Percentiles rank a stretch among this genome's conserved stretches.
These are phyloP conservation scores for Karstenula rhodostoma DNA, from an alignment of 2,329 filamentous ascomycete genomes.

Conservation along the genomic window DNA sequence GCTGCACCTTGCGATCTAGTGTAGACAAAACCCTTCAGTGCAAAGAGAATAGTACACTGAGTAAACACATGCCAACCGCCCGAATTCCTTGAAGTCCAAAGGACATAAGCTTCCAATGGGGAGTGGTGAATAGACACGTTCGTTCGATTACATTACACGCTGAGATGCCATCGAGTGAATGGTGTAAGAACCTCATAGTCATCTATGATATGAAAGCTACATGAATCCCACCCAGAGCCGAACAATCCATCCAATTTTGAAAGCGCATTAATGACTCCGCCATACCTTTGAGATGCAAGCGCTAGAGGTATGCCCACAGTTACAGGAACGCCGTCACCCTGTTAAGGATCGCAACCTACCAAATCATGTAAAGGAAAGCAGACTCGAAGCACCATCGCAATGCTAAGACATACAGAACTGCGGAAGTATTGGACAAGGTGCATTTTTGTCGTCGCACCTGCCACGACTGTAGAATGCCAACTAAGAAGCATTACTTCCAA, in stretches of 20 bases:
- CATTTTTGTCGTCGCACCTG: conserved; percentile 15
- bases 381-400: conserved; percentile 37
- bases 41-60: too few species aligned
- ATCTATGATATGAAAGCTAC: conserved; percentile 11
- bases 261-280: not conserved
- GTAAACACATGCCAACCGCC: too few species aligned
- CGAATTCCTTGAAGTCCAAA: too few species aligned
- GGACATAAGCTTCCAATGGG: too few species aligned
- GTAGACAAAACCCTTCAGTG: too few species aligned
- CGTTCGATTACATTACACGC: too few species aligned
- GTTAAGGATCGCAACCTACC: conserved; percentile 14
- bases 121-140: too few species aligned
- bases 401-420: conserved; percentile 29
- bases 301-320: conserved; percentile 7
- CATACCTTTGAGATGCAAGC: conserved; percentile 19
- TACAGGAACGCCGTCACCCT: conserved; percentile 15
- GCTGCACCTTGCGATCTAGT: too few species aligned
- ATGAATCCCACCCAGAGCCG: not conserved
- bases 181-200: not conserved
- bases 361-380: conserved; percentile 21
- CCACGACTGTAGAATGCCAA: conserved; percentile 14
- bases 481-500: conserved; percentile 21
- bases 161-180: not conserved
- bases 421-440: conserved; percentile 28
- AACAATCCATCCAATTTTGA: conserved; percentile 1